phyloP scores from a whole-genome alignment of 495 filamentous ascomycete genomes.

The Penicillium malachiteum region DNA sequence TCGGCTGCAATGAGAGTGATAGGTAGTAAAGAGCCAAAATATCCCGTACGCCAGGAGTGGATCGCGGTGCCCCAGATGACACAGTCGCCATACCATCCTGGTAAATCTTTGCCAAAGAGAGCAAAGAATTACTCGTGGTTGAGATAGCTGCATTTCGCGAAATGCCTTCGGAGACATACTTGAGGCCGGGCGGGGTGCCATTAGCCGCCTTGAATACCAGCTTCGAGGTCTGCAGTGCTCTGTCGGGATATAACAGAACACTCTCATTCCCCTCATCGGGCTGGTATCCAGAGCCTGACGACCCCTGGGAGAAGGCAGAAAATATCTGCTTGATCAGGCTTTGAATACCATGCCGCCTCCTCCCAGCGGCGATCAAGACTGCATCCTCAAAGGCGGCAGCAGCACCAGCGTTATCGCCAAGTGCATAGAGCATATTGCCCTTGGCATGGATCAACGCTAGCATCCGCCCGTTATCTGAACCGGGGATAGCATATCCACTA shows the following conservation, averaged over 20 bases:
- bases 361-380: conserved; percentile 82
- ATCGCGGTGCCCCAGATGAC: conserved; percentile 55
- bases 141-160: conserved; percentile 80
- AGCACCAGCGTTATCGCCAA: conserved; percentile 80
- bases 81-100: conserved; percentile 94
- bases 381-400: conserved; percentile 94
- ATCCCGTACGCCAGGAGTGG: conserved; percentile 79
- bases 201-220: conserved; percentile 71
- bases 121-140: conserved; percentile 91
- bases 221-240: conserved; percentile 78
- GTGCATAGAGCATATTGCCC: conserved; percentile 94
- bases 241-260: conserved; percentile 78
- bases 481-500: conserved; percentile 83
- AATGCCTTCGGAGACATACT: conserved; percentile 68
- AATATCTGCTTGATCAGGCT: conserved; percentile 82
- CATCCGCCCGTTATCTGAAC: conserved; percentile 90
- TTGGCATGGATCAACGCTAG: conserved; percentile 92
- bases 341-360: conserved; percentile 67
- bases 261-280: conserved; percentile 50
- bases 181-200: conserved; percentile 82
- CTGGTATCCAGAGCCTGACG: conserved; percentile 25
- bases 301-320: conserved; percentile 57
- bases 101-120: conserved; percentile 96
- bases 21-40: conserved; percentile 96
- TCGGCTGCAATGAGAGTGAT: conserved; percentile 90